Conservation (phyloP, 345 rosid genomes). For the Anacardium occidentale region DNA sequence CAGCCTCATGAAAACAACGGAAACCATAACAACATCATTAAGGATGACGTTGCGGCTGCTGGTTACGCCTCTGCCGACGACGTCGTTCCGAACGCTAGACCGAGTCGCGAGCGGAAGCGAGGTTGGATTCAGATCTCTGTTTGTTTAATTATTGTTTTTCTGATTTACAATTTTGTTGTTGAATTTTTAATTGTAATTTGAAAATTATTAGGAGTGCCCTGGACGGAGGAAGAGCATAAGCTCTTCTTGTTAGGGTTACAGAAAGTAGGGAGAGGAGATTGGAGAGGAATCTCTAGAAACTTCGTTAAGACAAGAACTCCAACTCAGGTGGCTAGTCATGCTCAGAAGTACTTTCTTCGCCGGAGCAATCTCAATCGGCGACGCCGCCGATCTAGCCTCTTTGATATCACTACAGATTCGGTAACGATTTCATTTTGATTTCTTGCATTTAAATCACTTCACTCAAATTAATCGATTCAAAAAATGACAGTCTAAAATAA, state of each 20-base stretch:
- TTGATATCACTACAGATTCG: conserved; percentile 81
- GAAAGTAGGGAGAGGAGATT: conserved; percentile 90
- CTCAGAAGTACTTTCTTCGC: conserved; percentile 90
- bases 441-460: too few relatives aligned
- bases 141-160: not conserved
- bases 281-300: conserved; percentile 90
- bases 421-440: conserved; percentile 30
- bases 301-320: conserved; percentile 88
- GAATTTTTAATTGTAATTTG: not conserved
- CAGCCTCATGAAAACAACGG: conserved; percentile 36
- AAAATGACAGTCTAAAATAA: too few relatives aligned
- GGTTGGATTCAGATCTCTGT: conserved; percentile 40
- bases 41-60: conserved; percentile 31
- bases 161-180: not conserved
- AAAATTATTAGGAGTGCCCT: conserved; percentile 65
- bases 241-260: conserved; percentile 76
- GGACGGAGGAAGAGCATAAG: conserved; percentile 98
- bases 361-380: conserved; percentile 82
- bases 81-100: conserved; percentile 46
- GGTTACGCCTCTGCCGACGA: conserved; percentile 90
- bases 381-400: conserved; percentile 88
- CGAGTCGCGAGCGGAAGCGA: conserved; percentile 76
- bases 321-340: conserved; percentile 96
- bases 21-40: not conserved
- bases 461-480: too few relatives aligned